Conservation (phyloP, 1,284 basidiomycete genomes). For the Rhodofomes roseus region DNA sequence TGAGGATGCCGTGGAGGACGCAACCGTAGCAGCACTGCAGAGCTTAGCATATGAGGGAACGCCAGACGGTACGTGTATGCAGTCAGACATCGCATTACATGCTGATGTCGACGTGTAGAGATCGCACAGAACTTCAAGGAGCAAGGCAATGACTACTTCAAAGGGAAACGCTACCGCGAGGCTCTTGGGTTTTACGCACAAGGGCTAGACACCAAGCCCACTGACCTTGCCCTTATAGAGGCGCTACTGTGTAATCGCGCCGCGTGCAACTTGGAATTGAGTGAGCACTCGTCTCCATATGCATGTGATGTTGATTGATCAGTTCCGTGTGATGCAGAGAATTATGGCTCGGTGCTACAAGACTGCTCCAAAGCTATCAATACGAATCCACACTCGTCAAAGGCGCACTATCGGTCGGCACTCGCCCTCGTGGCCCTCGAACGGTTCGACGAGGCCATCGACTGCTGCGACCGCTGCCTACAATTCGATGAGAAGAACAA, state of each 20-base stretch:
- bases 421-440: slow-evolving; percentile 72
- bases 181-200: slow-evolving; percentile 90
- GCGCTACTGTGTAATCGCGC: slow-evolving; percentile 87
- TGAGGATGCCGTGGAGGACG: slow-evolving; percentile 57
- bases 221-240: slow-evolving; percentile 58
- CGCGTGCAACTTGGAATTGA: slow-evolving; percentile 87
- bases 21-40: slow-evolving; percentile 80
- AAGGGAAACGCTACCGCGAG: slow-evolving; percentile 82
- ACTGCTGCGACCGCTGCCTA: slow-evolving; percentile 72
- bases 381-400: slow-evolving; percentile 62
- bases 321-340: slow-evolving; percentile 49
- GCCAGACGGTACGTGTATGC: slow-evolving; percentile 78
- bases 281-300: slow-evolving; percentile 39
- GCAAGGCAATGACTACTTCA: slow-evolving; percentile 94
- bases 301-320: slow-evolving; percentile 8
- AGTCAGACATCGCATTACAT: not conserved
- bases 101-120: slow-evolving; percentile 47
- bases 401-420: slow-evolving; percentile 84
- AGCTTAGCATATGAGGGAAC: slow-evolving; percentile 87
- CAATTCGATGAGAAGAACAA: slow-evolving; percentile 54
- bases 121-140: slow-evolving; percentile 91
- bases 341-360: slow-evolving; percentile 79
- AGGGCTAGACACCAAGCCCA: slow-evolving; percentile 81
- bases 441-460: slow-evolving; percentile 73
- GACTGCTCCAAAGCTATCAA: slow-evolving; percentile 79